phyloP scores from a whole-genome alignment of 805 yeast species.

The Pichia thaimueangensis region DNA sequence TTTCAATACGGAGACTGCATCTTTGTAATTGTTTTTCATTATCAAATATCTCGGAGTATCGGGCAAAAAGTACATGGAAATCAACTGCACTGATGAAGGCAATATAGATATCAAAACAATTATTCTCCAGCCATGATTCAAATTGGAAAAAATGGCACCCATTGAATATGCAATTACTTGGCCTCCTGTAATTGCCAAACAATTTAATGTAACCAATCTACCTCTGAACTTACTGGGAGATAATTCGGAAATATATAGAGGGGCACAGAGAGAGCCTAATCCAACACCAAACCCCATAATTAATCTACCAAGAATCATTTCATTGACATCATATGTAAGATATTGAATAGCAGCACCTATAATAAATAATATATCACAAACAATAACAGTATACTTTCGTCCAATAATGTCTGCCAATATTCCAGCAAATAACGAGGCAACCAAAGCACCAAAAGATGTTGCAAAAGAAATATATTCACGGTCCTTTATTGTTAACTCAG shows the following conservation, averaged over 20 bases:
- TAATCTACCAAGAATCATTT: slow-evolving; percentile 48
- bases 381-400: slow-evolving; percentile 38
- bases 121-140: slow-evolving; percentile 45
- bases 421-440: slow-evolving; percentile 46
- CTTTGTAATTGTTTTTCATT: slow-evolving; percentile 34
- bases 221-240: slow-evolving; percentile 50
- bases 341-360: slow-evolving; percentile 44
- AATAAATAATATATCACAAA: slow-evolving; percentile 42
- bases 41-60: slow-evolving; percentile 51
- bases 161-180: slow-evolving; percentile 48
- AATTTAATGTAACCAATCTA: slow-evolving; percentile 44
- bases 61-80: slow-evolving; percentile 41
- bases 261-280: slow-evolving; percentile 47
- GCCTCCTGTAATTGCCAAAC: slow-evolving; percentile 51
- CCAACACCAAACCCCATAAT: slow-evolving; percentile 53
- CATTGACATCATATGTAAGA: slow-evolving; percentile 37
- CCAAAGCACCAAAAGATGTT: slow-evolving; percentile 49
- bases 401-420: slow-evolving; percentile 43
- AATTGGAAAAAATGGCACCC: slow-evolving; percentile 41
- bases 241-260: slow-evolving; percentile 47
- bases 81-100: slow-evolving; percentile 43
- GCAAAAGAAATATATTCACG: slow-evolving; percentile 58
- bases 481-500: slow-evolving; percentile 60
- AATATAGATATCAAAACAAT: slow-evolving; percentile 46
- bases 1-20: slow-evolving; percentile 36